phyloP scores from a whole-genome alignment of 164 flowering plant genomes.

The Stephania japonica region DNA sequence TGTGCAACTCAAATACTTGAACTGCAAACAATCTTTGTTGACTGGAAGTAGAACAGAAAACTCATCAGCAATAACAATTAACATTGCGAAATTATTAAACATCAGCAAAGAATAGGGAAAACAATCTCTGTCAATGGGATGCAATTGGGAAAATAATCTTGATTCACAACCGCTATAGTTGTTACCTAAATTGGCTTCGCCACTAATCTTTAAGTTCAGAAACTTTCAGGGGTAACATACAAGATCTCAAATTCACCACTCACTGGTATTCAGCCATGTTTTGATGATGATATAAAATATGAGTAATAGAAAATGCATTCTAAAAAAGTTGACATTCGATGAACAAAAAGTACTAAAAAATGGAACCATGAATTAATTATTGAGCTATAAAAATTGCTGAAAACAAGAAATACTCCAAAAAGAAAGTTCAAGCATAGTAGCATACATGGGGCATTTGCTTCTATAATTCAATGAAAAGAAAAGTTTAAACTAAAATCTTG shows the following conservation, averaged over 20 bases:
- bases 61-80: background rate
- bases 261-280: background rate
- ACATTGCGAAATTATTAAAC: background rate
- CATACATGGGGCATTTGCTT: too few species aligned
- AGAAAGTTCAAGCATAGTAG: background rate
- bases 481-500: background rate
- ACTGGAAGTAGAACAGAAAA: conserved; percentile 40
- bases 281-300: background rate
- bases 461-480: too few species aligned
- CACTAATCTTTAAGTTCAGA: too few species aligned
- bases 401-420: background rate
- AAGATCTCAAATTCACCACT: background rate
- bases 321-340: background rate
- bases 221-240: background rate
- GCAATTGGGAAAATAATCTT: background rate
- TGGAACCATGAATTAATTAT: background rate
- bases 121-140: background rate
- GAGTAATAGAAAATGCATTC: background rate
- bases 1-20: conserved; percentile 95
- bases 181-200: too few species aligned
- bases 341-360: background rate
- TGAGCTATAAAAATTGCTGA: background rate
- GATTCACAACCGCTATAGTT: too few species aligned
- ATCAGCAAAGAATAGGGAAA: too few species aligned
- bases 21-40: conserved; percentile 74